Evolutionary conservation across 164 flowering plant species (phyloP).

Genomic region (Nymphaea thermarum): DNA sequence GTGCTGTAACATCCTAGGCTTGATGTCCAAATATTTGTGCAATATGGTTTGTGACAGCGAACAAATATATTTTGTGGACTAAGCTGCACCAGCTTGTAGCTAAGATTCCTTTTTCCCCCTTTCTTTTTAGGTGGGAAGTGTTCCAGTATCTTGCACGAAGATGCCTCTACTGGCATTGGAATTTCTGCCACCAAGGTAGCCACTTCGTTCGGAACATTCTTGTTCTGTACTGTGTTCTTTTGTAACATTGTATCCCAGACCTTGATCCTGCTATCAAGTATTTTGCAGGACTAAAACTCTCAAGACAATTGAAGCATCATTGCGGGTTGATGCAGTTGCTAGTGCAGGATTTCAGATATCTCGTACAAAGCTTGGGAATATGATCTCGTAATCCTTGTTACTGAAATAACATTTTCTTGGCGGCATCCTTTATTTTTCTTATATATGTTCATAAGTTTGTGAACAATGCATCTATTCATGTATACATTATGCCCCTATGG

Average conservation of each 20-base stretch:
- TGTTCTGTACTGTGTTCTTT: too few species aligned
- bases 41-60: too few species aligned
- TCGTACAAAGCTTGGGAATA: slow-evolving; percentile 66
- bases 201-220: neutral
- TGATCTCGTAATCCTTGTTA: slow-evolving; percentile 49
- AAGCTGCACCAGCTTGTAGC: too few species aligned
- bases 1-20: neutral
- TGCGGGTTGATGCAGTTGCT: slow-evolving; percentile 79
- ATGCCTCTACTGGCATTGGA: slow-evolving; percentile 76
- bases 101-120: too few species aligned
- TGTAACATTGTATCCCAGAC: too few species aligned
- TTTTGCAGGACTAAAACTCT: slow-evolving; percentile 55
- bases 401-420: too few species aligned
- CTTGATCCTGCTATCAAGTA: too few species aligned
- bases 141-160: slow-evolving; percentile 63
- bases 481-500: too few species aligned
- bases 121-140: slow-evolving; percentile 64
- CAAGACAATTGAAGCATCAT: slow-evolving; percentile 66
- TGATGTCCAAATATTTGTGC: neutral
- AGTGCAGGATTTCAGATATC: slow-evolving; percentile 95
- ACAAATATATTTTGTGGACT: too few species aligned
- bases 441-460: too few species aligned
- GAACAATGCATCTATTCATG: too few species aligned
- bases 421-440: too few species aligned
- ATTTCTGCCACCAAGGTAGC: slow-evolving; percentile 81